A percentile compares a stretch with the other conserved stretches of the same genome.
Evolutionary conservation across 306 rosid species (phyloP).

Genomic region (Trifolium fragiferum): DNA sequence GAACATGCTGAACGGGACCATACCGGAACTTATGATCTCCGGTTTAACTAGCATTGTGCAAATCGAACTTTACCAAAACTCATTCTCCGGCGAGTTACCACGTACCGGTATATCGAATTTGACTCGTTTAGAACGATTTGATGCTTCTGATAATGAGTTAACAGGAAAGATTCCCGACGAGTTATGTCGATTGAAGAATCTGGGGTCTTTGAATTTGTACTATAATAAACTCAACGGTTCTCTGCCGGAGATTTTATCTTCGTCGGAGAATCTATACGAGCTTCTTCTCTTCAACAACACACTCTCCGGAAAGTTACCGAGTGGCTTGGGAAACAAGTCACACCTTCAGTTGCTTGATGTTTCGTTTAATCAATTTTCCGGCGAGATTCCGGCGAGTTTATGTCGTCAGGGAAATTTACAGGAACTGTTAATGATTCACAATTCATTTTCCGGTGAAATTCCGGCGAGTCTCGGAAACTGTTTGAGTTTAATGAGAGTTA

Average conservation of each 20-base stretch:
- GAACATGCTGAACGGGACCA: slow-evolving; percentile 57
- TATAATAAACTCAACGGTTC: slow-evolving; percentile 58
- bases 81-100: slow-evolving; percentile 73
- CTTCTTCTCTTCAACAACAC: slow-evolving; percentile 67
- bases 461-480: slow-evolving; percentile 62
- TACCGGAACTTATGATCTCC: slow-evolving; percentile 49
- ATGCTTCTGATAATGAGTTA: slow-evolving; percentile 64
- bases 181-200: slow-evolving; percentile 52
- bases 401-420: slow-evolving; percentile 53
- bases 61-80: slow-evolving; percentile 63
- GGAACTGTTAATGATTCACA: slow-evolving; percentile 56
- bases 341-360: slow-evolving; percentile 52
- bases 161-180: slow-evolving; percentile 67
- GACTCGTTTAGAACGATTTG: slow-evolving; percentile 54
- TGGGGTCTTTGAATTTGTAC: slow-evolving; percentile 56
- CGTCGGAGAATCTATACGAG: slow-evolving; percentile 53
- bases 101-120: slow-evolving; percentile 46
- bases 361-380: slow-evolving; percentile 63
- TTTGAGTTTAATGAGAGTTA: slow-evolving; percentile 56
- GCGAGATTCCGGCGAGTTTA: slow-evolving; percentile 61
- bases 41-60: slow-evolving; percentile 54
- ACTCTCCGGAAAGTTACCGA: slow-evolving; percentile 61
- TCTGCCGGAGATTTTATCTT: slow-evolving; percentile 57
- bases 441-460: slow-evolving; percentile 71
- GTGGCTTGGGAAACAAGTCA: slow-evolving; percentile 63